Base-by-base conservation (phyloP, 495 filamentous ascomycete species). In the Tuber indicum region DNA sequence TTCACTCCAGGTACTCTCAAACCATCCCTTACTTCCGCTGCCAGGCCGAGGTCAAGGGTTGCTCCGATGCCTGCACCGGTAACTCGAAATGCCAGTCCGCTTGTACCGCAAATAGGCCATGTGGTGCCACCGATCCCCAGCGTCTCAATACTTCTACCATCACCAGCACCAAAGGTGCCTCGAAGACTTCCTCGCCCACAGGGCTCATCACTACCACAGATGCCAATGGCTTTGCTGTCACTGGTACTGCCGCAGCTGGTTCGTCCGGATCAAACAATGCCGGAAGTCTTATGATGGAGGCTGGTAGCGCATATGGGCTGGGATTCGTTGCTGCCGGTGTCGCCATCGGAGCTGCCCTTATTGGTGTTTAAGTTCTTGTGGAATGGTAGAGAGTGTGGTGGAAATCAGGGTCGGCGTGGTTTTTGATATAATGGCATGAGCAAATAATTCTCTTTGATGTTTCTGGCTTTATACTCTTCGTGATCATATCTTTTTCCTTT, bases 11-110 rank as follows among this genome's bases (percentile, higher is more conserved):
- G 79, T 93, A 91, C 86, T 90, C 90, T 41, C 87, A 89, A 82
- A 93, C 91, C 21, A 87, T 93, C 71, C 90, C 91, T n/a, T 93
- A 90, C 86, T 92, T 86, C 84, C 84, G 88, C 80, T 93, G 91
- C 86, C 88, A 87, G 0, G 86, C 89, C 75, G 83, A 86, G 76
- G 87, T 87, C 79, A 87, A 86, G 79, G 84, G 90, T 72, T 93
- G 91, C 77, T 88, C 89, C 45, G 78, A 76, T 4, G 83, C 83
- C 74, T 92, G 91, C 83, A 69, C 71, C 43, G 84, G 83, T 32
- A 84, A 89, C 81, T 86, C 86, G 36, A 73, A 76, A 58, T 92
- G 91, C 78, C 86, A 88, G 74, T 82, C 82, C 47, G 75, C 82
- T 14, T 93, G 91, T 85, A 86, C 89, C 58, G 81, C 84, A 41